Percentiles rank a stretch among this genome's conserved stretches.
Evolutionary conservation across 1,284 basidiomycete genomes (phyloP).

Genomic region (Pseudozyma flocculosa): DNA sequence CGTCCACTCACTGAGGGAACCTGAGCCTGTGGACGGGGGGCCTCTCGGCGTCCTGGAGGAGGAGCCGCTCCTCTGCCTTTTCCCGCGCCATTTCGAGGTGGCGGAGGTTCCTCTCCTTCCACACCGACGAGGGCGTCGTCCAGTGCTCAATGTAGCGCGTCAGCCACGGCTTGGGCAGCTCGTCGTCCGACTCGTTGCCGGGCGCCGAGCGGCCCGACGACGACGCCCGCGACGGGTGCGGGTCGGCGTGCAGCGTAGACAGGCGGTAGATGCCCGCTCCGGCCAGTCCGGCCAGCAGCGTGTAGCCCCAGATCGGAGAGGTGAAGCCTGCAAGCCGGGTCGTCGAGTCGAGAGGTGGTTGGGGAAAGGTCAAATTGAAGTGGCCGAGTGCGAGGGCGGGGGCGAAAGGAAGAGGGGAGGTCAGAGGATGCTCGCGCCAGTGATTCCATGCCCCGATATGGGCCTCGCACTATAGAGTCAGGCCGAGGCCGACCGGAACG

Average conservation of each 20-base stretch:
- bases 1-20: conserved; percentile 38
- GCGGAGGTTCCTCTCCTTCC: conserved; percentile 40
- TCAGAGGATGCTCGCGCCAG: too few species aligned
- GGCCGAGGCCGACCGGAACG: too few species aligned
- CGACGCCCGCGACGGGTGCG: conserved; percentile 37
- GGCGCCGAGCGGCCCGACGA: conserved; percentile 37
- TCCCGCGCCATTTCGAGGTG: conserved; percentile 40
- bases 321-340: conserved; percentile 22
- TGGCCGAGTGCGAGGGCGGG: too few species aligned
- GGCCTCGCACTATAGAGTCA: too few species aligned
- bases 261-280: conserved; percentile 40
- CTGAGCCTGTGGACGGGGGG: conserved; percentile 45
- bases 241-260: conserved; percentile 35
- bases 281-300: conserved; percentile 31
- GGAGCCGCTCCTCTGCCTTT: conserved; percentile 41
- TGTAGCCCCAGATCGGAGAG: conserved; percentile 48
- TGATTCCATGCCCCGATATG: too few species aligned
- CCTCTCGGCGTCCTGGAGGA: conserved; percentile 49
- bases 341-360: too few species aligned
- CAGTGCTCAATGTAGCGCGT: conserved; percentile 50
- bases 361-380: too few species aligned
- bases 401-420: too few species aligned
- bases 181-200: conserved; percentile 41
- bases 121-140: conserved; percentile 26
- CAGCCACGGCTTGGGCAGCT: conserved; percentile 43